These are phyloP conservation scores for Metrosideros polymorpha DNA, from an alignment of 441 rosid species.

Conservation along the genomic window DNA sequence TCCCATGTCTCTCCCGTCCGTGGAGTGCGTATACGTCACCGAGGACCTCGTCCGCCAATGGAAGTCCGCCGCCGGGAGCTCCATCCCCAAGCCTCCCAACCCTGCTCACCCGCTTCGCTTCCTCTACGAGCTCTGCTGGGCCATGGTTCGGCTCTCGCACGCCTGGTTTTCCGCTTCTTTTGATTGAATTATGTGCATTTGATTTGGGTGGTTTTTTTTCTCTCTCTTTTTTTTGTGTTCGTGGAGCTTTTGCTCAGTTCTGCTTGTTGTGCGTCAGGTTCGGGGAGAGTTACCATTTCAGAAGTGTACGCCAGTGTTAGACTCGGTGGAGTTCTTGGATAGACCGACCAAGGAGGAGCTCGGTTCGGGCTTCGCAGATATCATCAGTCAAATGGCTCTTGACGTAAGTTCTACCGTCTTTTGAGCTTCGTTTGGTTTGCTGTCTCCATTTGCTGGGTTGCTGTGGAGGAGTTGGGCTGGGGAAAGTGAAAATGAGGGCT, in stretches of 20 bases:
- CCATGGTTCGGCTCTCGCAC: constrained; percentile 33
- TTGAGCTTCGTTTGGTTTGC: neutral
- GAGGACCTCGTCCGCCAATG: constrained; percentile 76
- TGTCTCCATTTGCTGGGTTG: neutral
- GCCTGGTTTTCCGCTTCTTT: neutral
- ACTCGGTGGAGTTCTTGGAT: constrained; percentile 51
- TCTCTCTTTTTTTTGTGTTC: neutral
- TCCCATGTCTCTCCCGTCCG: constrained; percentile 49
- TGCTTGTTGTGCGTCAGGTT: constrained; percentile 38
- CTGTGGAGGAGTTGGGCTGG: neutral
- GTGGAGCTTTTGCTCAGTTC: neutral
- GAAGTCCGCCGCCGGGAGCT: constrained; percentile 45
- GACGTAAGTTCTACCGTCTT: constrained; percentile 39
- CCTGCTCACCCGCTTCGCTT: constrained; percentile 84
- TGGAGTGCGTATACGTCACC: constrained; percentile 60
- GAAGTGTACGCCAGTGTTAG: constrained; percentile 75
- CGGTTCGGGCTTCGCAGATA: constrained; percentile 74
- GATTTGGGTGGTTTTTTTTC: neutral
- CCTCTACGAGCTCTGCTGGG: constrained; percentile 85
- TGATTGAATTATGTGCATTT: neutral
- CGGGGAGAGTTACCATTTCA: constrained; percentile 88
- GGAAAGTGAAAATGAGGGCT: neutral
- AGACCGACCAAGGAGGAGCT: constrained; percentile 41
- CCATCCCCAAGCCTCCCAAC: constrained; percentile 36
- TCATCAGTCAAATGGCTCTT: constrained; percentile 86